Base-by-base conservation (phyloP, 2,329 filamentous ascomycete species). In the Teratosphaeria destructans region DNA sequence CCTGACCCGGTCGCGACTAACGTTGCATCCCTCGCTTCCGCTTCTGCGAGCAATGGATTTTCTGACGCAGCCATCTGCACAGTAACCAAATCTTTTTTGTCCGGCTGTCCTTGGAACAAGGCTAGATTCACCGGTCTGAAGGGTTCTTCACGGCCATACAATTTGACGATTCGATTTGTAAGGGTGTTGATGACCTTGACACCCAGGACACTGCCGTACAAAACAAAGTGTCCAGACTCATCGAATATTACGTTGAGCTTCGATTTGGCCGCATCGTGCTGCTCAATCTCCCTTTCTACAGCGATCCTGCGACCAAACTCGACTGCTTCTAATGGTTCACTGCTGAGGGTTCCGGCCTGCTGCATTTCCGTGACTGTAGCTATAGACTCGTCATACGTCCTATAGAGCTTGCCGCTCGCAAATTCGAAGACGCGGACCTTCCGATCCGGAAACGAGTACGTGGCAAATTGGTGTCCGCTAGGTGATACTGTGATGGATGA, bases 371-470 rank as follows among this genome's bases (percentile, higher is more conserved):
- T 91, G 53, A 95, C 85, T 1, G 90, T 94, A 59, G 87, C 81
- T 11, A 99, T 80, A 3, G 93, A 97, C 72, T 99, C 94, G 68
- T 99, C 95, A 69, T 99, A 99, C 1, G 90, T 94, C 43, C 93
- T 85, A 68, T 93, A 86, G 4, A 99, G 81, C 74, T 95, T 96
- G 11, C 85, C 94, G 0, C 89, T 86, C 1, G 85, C 82, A 70
- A 99, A 99, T 68, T 99, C 91, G 71, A 99, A 99, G 19, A 99
- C 77, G 29, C 94, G 87, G 55, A 99, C 85, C 73, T 95, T 95
- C 59, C 94, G 85, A 73, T 99, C 94, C 0, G 94, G 95, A 66
- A 96, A 86, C 0, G 94, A 99, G 66, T 94, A 86, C 0, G 90
- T 88, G 1, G 88, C 90, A 70, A 99, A 94, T 61, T 91, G 89